A percentile compares a stretch with the other conserved stretches of the same genome.
Evolutionary conservation across 495 filamentous ascomycete genomes (phyloP).

Genomic region (Oidiodendron maius): DNA sequence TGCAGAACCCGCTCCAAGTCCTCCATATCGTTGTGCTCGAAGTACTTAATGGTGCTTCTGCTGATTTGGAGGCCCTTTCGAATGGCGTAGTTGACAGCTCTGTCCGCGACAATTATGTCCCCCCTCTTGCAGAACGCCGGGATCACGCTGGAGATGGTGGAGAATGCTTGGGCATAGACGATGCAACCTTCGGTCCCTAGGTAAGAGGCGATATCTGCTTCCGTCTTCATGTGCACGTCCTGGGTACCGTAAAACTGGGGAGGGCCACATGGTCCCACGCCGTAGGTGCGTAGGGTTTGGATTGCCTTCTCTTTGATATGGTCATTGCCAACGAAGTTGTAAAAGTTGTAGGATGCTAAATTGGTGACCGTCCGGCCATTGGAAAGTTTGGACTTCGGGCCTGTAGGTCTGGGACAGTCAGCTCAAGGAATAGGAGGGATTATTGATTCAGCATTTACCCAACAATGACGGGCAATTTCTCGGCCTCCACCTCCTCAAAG

Average conservation of each 20-base stretch:
- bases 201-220: conserved; percentile 87
- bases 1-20: conserved; percentile 83
- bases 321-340: conserved; percentile 91
- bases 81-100: conserved; percentile 87
- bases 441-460: conserved; percentile 49
- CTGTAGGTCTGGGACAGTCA: conserved; percentile 61
- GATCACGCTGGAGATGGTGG: conserved; percentile 89
- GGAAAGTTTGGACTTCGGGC: conserved; percentile 80
- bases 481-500: conserved; percentile 74
- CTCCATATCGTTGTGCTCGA: conserved; percentile 92
- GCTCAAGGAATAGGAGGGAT: not conserved
- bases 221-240: conserved; percentile 95
- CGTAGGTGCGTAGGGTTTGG: conserved; percentile 87
- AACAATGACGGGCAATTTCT: conserved; percentile 79
- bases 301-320: conserved; percentile 90
- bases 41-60: conserved; percentile 85
- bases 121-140: conserved; percentile 95
- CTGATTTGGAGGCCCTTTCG: conserved; percentile 92
- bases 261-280: conserved; percentile 92
- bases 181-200: conserved; percentile 84
- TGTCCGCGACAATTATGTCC: conserved; percentile 97
- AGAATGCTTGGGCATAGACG: conserved; percentile 91
- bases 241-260: conserved; percentile 98
- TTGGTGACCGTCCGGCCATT: conserved; percentile 89
- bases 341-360: conserved; percentile 91